phyloP scores from a whole-genome alignment of 768 basidiomycete species.

The button mushroom (Agaricus bisporus) region DNA sequence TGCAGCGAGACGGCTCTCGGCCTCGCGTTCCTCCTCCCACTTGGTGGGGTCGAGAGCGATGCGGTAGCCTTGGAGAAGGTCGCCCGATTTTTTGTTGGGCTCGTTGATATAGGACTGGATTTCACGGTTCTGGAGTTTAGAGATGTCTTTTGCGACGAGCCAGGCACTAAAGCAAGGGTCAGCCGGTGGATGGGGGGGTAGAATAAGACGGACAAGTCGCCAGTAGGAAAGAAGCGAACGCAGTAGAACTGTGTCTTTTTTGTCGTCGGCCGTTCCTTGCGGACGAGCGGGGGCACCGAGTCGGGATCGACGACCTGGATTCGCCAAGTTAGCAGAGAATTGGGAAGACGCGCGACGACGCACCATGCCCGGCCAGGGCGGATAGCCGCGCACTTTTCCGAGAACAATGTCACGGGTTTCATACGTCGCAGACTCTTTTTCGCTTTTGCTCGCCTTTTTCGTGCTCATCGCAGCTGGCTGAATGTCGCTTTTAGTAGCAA shows the following conservation, averaged over 20 bases:
- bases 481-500: too few relatives aligned
- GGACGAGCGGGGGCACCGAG: constrained; percentile 52
- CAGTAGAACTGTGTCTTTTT: constrained; percentile 70
- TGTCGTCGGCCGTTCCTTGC: constrained; percentile 62
- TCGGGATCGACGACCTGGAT: constrained; percentile 84
- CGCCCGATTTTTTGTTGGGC: constrained; percentile 69
- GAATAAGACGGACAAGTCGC: constrained; percentile 74
- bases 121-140: constrained; percentile 67
- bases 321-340: too few relatives aligned
- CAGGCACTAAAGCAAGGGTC: constrained; percentile 56
- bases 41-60: constrained; percentile 57
- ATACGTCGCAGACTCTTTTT: constrained; percentile 46
- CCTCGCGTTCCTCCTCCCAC: constrained; percentile 37
- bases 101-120: constrained; percentile 81
- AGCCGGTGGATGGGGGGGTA: not conserved
- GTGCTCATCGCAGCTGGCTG: too few relatives aligned
- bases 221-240: constrained; percentile 85
- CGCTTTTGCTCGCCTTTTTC: constrained; percentile 53
- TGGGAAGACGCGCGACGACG: constrained; percentile 34
- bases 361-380: constrained; percentile 94
- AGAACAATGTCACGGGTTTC: constrained; percentile 80
- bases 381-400: constrained; percentile 90
- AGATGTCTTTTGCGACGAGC: constrained; percentile 79
- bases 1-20: constrained; percentile 21
- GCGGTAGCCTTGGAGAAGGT: constrained; percentile 71